Base-by-base conservation (phyloP, 1,284 basidiomycete genomes). In the Cutaneotrichosporon sp. region DNA sequence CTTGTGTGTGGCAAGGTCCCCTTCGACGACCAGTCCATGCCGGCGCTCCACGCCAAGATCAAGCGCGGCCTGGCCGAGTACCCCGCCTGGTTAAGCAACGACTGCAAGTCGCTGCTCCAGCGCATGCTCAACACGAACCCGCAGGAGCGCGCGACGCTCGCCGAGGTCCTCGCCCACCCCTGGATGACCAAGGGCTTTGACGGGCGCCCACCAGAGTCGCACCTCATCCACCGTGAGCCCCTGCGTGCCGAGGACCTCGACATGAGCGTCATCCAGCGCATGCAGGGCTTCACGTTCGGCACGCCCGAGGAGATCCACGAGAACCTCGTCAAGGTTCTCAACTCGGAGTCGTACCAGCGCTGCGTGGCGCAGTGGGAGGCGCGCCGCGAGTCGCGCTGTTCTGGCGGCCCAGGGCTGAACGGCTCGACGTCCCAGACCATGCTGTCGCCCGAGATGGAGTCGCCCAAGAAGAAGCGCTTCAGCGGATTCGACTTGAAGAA, bases 21-120 rank as follows among this genome's bases (percentile, higher is more conserved):
- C 0, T 99, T 99, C 74, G 95, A 99, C 76, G 97, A 99, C 77
- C 94, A 98, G 80, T 94, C 90, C 74, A 99, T 99, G 95, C 97
- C 95, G 2, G 95, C 95, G 0, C 82, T 99, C 54, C 97, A 99
- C 76, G 95, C 95, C 45, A 99, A 99, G 83, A 99, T 99, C 82
- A 99, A 99, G 80, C 87, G 94, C 3, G 95, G 97, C 1, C 82
- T 95, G 49, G 95, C 97, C 52, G 95, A 99, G 76, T 99, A 99
- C 75, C 95, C 95, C 0, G 90, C 91, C 10, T 99, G 95, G 95
- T 83, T 99, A 20, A 95, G 91, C 72, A 87, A 90, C 71, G 95
- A 99, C 81, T 98, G 95, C 84, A 97, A 97, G 79, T 87, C 92
- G 68, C 81, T 99, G 4, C 84, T 99, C 8, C 91, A 91, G 2